phyloP scores from a whole-genome alignment of 2,329 filamentous ascomycete species.

The Cytospora chrysosperma region DNA sequence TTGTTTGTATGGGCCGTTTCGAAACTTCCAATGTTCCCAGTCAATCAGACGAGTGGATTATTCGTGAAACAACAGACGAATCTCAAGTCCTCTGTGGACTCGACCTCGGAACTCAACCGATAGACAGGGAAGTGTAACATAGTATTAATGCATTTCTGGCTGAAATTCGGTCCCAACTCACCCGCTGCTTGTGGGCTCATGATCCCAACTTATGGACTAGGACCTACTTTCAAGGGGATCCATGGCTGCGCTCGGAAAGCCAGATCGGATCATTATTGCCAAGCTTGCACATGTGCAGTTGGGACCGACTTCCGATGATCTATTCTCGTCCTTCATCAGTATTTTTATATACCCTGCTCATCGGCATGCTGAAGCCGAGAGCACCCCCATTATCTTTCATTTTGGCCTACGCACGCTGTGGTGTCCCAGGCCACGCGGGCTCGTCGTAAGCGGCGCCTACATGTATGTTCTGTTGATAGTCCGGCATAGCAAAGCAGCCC shows the following conservation, averaged over 20 bases:
- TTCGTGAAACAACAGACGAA: neutral
- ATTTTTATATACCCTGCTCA: no score
- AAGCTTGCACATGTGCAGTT: no score
- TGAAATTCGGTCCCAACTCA: neutral
- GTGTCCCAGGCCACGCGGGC: neutral
- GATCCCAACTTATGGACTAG: neutral
- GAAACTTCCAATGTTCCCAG: slow-evolving; percentile 14
- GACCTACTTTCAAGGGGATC: no score
- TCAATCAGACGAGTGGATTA: neutral
- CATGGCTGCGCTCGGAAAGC: no score
- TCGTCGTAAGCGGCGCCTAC: neutral
- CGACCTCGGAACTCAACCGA: neutral
- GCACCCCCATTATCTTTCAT: no score
- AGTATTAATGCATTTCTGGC: neutral
- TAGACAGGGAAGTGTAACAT: neutral
- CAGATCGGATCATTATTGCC: no score
- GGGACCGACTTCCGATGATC: no score
- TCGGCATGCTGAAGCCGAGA: no score
- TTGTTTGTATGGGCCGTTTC: slow-evolving; percentile 15
- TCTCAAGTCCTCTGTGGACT: neutral
- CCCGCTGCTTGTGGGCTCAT: neutral
- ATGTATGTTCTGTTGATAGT: neutral
- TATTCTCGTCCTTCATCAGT: no score
- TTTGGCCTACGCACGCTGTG: neutral
- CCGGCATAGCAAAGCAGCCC: neutral